Base-by-base conservation (phyloP, 805 yeast species). In the Candida gorgasii region DNA sequence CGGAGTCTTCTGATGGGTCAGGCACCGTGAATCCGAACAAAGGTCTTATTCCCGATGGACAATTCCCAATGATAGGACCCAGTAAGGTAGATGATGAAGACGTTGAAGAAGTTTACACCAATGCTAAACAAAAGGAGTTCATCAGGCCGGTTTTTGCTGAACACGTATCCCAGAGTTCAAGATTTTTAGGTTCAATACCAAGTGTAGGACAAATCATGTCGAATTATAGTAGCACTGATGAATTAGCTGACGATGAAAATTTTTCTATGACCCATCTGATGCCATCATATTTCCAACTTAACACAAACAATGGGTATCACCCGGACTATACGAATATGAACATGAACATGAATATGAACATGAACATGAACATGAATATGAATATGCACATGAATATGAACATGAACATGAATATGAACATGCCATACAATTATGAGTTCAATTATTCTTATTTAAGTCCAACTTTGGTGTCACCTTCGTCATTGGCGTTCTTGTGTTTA, bases 401-500 rank as follows among this genome's bases (percentile, higher is more conserved):
- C 24, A 6, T 7, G 9, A 6, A 22, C 24, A 30, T 30, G 33
- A 31, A 31, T 15, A 31, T 31, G 35, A 11, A 31, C 18, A 18
- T 15, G 12, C 19, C 24, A 12, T 31, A 31, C n/a, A 24, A 18
- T n/a, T 31, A 12, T 9, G 35, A 31, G 5, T 6, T 31, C 9
- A 15, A 33, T 13, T 33, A 22, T 14, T 20, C 17, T 3, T 20
- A 22, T 22, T 14, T 17, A 4, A 20, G 28, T 33, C 36, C 27
- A 7, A 20, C 19, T 2, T 4, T 33, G 12, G 6, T 14, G 2
- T 32, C 37, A 13, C 44, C 44, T 23, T 40, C 30, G 11, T 36
- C 42, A 17, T 33, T 46, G 19, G 35, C 44, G 26, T 42, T 26
- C 20, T 36, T 36, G 22, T 37, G 35, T 31, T 30, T 55, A 7